Evolutionary conservation across 2,329 filamentous ascomycete species (phyloP), one percentile per base, ranked within the genome.

Genomic region (Fusarium azukiicola): DNA sequence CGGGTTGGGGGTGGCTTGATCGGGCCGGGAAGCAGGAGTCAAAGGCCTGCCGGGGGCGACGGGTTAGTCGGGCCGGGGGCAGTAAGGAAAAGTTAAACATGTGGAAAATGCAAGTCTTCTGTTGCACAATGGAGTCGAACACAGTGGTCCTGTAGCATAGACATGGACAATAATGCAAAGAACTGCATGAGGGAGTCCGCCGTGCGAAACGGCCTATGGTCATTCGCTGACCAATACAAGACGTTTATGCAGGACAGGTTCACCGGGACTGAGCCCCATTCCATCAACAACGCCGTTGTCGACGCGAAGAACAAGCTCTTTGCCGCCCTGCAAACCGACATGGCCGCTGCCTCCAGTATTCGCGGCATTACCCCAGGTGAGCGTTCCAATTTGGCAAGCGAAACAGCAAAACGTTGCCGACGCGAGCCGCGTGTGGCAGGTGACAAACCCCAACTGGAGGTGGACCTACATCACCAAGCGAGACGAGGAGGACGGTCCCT

Each of bases 191-290:
- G 63, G 2, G 72, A 77, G 2, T 1, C 13, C 0, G 72, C 74
- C 0, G 74, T 74, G 0, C 49, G 61, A 36, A 76, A 70, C 3
- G 13, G 13, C 5, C 8, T 71, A 2, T 77, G 76, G 76, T 78
- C 76, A 5, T 78, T 78, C 5, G 76, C 76, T 4, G 67, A 61
- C 5, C 17, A 17, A 21, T 78, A 75, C 52, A 52, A 69, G 23
- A 32, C 16, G 3, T 77, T 67, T 27, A 76, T 76, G 63, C 3
- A 23, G 4, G 17, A 19, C 16, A n/a, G 75, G 4, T 76, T 77
- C n/a, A 17, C 46, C 4, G 75, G 75, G 11, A 12, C 40, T 5
- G 19, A 49, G 7, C 0, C 54, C 5, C 44, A 61, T 36, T 77
- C 75, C 10, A 77, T 77, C 64, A 77, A 77, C 44, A 1, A 16